A percentile compares a stretch with the other conserved stretches of the same genome.
Evolutionary conservation across 2,329 filamentous ascomycete genomes (phyloP).

Genomic region (Fusarium sambucinum): DNA sequence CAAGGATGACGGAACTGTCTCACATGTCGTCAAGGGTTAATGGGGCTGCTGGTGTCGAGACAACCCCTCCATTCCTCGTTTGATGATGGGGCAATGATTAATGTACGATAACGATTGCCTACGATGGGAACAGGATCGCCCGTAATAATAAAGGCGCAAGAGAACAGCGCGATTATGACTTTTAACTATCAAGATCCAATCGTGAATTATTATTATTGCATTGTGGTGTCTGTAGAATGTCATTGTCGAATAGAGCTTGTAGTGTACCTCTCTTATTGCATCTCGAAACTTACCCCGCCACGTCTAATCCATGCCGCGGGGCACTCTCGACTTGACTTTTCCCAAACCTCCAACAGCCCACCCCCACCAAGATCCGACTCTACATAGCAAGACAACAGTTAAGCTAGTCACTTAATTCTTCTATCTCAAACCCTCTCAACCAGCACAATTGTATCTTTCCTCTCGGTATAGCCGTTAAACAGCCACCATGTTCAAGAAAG

Average conservation of each 20-base stretch:
- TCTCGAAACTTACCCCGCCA: constrained; percentile 50
- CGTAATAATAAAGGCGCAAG: constrained; percentile 8
- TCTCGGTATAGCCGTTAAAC: constrained; percentile 26
- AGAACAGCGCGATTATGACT: constrained; percentile 26
- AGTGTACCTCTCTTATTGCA: constrained; percentile 44
- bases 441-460: background rate
- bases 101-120: constrained; percentile 30
- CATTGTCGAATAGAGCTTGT: background rate
- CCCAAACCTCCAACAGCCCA: constrained; percentile 35
- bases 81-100: background rate
- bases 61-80: constrained; percentile 10
- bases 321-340: constrained; percentile 46
- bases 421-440: background rate
- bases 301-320: constrained; percentile 40
- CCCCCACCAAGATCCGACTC: constrained; percentile 40
- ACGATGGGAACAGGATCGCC: constrained; percentile 2
- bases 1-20: constrained; percentile 70
- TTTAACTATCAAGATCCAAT: background rate
- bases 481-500: constrained; percentile 89
- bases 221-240: background rate
- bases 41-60: background rate
- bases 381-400: constrained; percentile 10
- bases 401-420: background rate
- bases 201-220: background rate
- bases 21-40: constrained; percentile 69